Evolutionary conservation across 768 basidiomycete genomes (phyloP), one percentile per base, ranked within the genome.

Genomic region (Panaeolus cyanescens): DNA sequence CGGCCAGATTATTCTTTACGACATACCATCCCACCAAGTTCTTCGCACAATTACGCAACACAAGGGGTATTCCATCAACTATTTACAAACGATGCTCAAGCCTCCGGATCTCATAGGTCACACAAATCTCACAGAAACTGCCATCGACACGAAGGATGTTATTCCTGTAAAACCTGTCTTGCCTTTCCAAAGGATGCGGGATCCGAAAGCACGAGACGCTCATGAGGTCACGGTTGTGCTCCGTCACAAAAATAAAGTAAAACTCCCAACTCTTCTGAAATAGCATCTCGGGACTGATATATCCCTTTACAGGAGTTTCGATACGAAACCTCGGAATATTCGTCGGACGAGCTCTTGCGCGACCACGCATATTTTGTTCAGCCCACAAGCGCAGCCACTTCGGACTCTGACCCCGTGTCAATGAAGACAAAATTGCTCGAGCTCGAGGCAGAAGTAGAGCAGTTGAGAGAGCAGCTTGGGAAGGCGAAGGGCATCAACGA

Each of bases 401-500:
- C 66, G 13, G 75, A 71, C 12, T 69, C 68, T 31, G 69, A 81
- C 69, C 64, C 76, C 36, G 65, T 73, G 2, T 77, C 82, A 2
- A 72, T 85, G 61, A 83, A 87, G 61, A 75, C 83, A 19, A 85
- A 83, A 54, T 81, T 95, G 10, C 69, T 80, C 15, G 85, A 89
- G 66, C 84, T 96, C 1, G 90, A 95, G 73, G 74, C 77, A 2
- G 93, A 97, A 72, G 82, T 95, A 7, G 80, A 79, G 55, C 75
- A 72, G 25, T 73, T 96, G 60, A 84, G 81, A 50, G 83, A 85
- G 50, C 89, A 94, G 62, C 77, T 98, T 5, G 85, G 85, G 28
- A 89, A 87, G 70, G 96, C 96, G 4, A 93, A 95, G 69, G 86
- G 89, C n/a, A 82, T 97, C 61, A 98, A 97, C 67, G 94, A 97